These are phyloP conservation scores for Circinella umbellata DNA, from an alignment of 371 early-diverging fungal genomes.

Conservation along the genomic window DNA sequence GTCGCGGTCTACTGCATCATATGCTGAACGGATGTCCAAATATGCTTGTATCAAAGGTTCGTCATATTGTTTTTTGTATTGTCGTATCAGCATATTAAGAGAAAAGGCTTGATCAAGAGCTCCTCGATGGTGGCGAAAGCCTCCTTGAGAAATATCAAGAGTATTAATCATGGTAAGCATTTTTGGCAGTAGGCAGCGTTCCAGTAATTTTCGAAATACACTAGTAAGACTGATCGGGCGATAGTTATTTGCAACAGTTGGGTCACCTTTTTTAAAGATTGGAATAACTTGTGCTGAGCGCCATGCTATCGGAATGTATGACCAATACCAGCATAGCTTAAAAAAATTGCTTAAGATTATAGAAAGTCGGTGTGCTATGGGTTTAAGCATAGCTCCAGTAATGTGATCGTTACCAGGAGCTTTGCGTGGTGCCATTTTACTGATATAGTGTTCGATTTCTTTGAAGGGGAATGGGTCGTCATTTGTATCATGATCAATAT, in stretches of 20 bases:
- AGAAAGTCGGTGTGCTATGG: constrained; percentile 9
- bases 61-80: neutral
- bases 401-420: constrained; percentile 34
- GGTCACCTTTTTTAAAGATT: constrained; percentile 27
- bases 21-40: constrained; percentile 32
- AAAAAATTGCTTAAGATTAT: constrained; percentile 12
- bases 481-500: too few species aligned
- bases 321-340: constrained; percentile 31
- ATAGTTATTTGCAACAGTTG: constrained; percentile 21
- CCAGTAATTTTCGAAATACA: constrained; percentile 23
- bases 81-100: constrained; percentile 18
- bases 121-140: constrained; percentile 22
- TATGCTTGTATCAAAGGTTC: constrained; percentile 18
- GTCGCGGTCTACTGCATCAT: constrained; percentile 20
- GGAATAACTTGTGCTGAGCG: constrained; percentile 30
- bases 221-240: constrained; percentile 24
- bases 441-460: neutral
- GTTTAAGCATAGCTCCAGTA: constrained; percentile 30
- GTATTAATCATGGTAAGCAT: constrained; percentile 4
- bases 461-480: neutral
- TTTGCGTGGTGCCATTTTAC: constrained; percentile 11
- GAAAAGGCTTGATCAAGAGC: constrained; percentile 30
- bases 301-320: constrained; percentile 24
- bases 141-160: constrained; percentile 30
- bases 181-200: constrained; percentile 12